Evolutionary conservation across 2,329 filamentous ascomycete genomes (phyloP), one percentile per base, ranked within the genome.

Genomic region (Sarocladium kiliense): DNA sequence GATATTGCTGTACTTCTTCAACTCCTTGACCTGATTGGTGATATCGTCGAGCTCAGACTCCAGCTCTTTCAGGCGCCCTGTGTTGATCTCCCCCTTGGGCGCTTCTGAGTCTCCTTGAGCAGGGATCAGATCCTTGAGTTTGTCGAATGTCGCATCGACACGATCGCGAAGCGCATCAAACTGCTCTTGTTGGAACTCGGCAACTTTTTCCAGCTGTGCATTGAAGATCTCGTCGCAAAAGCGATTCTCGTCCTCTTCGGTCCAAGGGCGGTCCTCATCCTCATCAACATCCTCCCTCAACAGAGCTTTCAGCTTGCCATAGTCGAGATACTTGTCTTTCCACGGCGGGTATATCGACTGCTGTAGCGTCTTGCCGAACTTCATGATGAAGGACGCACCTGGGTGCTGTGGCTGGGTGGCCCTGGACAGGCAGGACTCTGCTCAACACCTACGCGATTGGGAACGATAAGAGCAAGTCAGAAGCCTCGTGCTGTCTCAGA

Each of bases 181-280:
- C n/a, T 85, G 91, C 61, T 89, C 80, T 59, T 86, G 82, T 72
- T 97, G 94, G 74, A 97, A 97, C 54, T 82, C 76, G 67, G 93
- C 88, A 58, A 97, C 93, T 75, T 97, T 97, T 65, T 97, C 92
- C 61, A 99, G 80, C 76, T 99, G 91, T 26, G 89, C 85, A 67
- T 96, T 97, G 72, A 97, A 86, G 62, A 97, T 82, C 76, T 97
- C 93, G 68, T 97, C 90, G 67, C 93, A 94, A 73, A 99, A 99
- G 34, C 82, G 83, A 67, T 88, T 89, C 78, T 97, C 94, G 69
- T 99, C 94, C 47, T 92, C 86, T 65, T 96, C 91, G 25, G 92
- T 96, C 94, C 94, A 99, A 53, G 77, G 77, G 54, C 82, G 78
- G 32, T 86, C 84, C 21, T 87, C 85, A 50, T 84, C 79, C 25